These are phyloP conservation scores for Scedosporium aurantiacum DNA, from an alignment of 2,329 filamentous ascomycete species.

Conservation along the genomic window DNA sequence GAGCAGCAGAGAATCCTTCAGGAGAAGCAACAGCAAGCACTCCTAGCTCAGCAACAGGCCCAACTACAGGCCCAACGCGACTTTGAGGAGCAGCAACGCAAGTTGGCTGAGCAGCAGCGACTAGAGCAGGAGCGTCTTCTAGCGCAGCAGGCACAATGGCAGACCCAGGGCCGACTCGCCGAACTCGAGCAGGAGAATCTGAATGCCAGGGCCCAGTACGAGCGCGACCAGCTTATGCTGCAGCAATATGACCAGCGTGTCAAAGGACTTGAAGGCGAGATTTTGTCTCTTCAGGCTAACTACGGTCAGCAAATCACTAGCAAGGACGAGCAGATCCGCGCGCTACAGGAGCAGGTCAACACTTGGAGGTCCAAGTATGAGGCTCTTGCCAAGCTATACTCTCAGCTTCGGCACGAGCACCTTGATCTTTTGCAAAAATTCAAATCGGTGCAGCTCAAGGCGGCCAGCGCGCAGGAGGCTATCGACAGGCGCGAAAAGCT, in stretches of 20 bases:
- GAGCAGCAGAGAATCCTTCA: slow-evolving; percentile 84
- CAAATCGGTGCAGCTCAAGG: slow-evolving; percentile 91
- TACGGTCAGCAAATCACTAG: slow-evolving; percentile 76
- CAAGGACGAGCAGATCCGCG: slow-evolving; percentile 87
- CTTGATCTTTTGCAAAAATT: slow-evolving; percentile 91
- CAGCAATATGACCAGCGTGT: slow-evolving; percentile 94
- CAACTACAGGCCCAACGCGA: slow-evolving; percentile 79
- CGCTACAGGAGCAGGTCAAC: slow-evolving; percentile 92
- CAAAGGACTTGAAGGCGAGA: slow-evolving; percentile 82
- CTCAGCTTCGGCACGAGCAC: slow-evolving; percentile 89
- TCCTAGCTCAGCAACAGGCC: slow-evolving; percentile 70
- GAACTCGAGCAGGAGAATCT: slow-evolving; percentile 93
- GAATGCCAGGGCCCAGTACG: slow-evolving; percentile 87
- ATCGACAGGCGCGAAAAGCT: slow-evolving; percentile 91
- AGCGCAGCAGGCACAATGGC: slow-evolving; percentile 79
- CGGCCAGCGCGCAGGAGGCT: slow-evolving; percentile 90
- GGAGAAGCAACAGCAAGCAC: slow-evolving; percentile 72
- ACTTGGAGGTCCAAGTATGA: slow-evolving; percentile 98
- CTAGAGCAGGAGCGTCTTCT: slow-evolving; percentile 83
- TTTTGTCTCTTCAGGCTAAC: slow-evolving; percentile 70
- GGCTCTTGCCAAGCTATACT: slow-evolving; percentile 91
- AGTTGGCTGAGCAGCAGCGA: slow-evolving; percentile 78
- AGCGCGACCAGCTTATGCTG: slow-evolving; percentile 92
- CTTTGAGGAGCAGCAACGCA: slow-evolving; percentile 92
- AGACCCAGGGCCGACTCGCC: slow-evolving; percentile 90